Conservation (phyloP, 2,329 filamentous ascomycete genomes). For the Epichloe amarillans region DNA sequence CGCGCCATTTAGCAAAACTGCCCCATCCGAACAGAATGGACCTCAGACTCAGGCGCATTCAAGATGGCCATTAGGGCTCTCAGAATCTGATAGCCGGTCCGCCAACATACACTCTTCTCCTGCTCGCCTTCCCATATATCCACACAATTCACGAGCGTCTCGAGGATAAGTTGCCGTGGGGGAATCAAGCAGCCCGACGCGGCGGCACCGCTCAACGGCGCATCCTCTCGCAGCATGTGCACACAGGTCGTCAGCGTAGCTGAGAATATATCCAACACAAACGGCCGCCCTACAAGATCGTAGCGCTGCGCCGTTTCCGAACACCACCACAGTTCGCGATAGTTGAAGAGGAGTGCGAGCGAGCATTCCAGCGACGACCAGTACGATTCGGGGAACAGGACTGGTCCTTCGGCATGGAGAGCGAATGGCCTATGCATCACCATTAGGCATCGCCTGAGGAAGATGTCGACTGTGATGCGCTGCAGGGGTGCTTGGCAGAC, state of each 20-base stretch:
- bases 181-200: conserved; percentile 18
- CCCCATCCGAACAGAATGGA: conserved; percentile 4
- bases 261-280: conserved; percentile 24
- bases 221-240: conserved; percentile 21
- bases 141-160: conserved; percentile 20
- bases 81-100: conserved; percentile 20
- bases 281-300: conserved; percentile 20
- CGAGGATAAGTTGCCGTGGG: conserved; percentile 22
- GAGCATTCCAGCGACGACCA: conserved; percentile 25
- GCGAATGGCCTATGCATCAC: conserved; percentile 23
- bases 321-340: conserved; percentile 20
- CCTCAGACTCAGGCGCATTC: not conserved
- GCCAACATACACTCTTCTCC: conserved; percentile 22
- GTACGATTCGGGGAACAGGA: conserved; percentile 21
- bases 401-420: conserved; percentile 19
- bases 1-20: not conserved
- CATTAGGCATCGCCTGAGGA: conserved; percentile 22
- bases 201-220: conserved; percentile 17
- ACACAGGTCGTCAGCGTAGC: conserved; percentile 20
- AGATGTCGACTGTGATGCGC: conserved; percentile 22
- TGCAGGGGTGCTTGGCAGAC: conserved; percentile 18
- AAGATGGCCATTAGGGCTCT: conserved; percentile 6
- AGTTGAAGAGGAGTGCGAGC: conserved; percentile 21
- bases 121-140: conserved; percentile 23
- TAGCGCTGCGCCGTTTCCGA: conserved; percentile 13